Evolutionary conservation across 2,329 filamentous ascomycete species (phyloP).

Genomic region (Zymoseptoria brevis): DNA sequence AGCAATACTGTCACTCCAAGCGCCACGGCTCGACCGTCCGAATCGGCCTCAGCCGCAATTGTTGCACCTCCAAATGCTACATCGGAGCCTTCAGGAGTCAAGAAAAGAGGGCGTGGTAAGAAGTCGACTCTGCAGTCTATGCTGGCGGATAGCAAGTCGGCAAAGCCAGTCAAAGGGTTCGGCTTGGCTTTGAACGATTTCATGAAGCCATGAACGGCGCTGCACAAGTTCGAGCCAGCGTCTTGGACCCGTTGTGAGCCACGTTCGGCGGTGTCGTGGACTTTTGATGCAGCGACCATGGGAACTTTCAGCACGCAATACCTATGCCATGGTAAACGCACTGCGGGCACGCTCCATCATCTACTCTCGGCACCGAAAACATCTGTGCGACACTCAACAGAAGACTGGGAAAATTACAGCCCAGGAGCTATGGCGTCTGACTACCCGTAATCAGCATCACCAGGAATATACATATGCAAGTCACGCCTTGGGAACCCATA

Average conservation of each 20-base stretch:
- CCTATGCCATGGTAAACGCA: background rate
- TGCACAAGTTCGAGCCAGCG: background rate
- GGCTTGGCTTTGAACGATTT: slow-evolving; percentile 35
- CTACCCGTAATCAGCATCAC: background rate
- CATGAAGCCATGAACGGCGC: slow-evolving; percentile 27
- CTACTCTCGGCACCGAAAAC: background rate
- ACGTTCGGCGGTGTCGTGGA: background rate
- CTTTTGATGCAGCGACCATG: background rate
- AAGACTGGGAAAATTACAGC: background rate
- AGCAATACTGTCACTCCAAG: background rate
- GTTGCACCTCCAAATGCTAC: slow-evolving; percentile 24
- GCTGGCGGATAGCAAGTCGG: slow-evolving; percentile 41
- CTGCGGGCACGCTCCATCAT: background rate
- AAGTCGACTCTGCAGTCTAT: slow-evolving; percentile 55
- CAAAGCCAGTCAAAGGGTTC: slow-evolving; percentile 15
- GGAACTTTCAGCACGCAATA: background rate
- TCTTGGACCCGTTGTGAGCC: background rate
- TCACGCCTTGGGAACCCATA: background rate
- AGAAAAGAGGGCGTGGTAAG: slow-evolving; percentile 55
- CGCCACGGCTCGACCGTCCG: background rate
- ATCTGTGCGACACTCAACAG: background rate
- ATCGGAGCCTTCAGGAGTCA: slow-evolving; percentile 43
- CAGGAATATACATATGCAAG: background rate
- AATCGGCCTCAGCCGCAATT: background rate
- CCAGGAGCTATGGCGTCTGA: background rate